Evolutionary conservation across 371 early-diverging fungal genomes (phyloP), one percentile per base, ranked within the genome.

Genomic region (Apophysomyces sp.): DNA sequence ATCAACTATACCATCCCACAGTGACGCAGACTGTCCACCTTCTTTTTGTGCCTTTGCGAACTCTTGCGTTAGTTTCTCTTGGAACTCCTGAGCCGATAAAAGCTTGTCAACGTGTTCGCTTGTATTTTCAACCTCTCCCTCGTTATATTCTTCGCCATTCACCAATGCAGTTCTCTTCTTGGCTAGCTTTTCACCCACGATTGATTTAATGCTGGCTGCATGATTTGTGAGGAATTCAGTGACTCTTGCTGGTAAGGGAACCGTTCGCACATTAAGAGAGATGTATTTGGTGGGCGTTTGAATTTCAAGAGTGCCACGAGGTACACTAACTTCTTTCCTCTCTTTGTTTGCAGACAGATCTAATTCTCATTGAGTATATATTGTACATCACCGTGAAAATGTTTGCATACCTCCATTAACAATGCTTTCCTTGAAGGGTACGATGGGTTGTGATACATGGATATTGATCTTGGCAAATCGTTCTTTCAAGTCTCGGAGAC

Each of bases 401-500:
- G 7, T 2, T n/a, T 57, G 30, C 21, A 63, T 58, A 68, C 68
- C 55, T 37, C 52, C 69, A 18, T 57, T 64, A 13, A 89, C 88
- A 55, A 98, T 89, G 2, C 94, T 93, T 76, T 99, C 99, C 37
- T 97, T 85, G 81, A 94, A 98, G n/a, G 98, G 98, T 0, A 99
- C 98, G 68, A 98, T 92, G 0, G 99, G 98, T 40, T 87, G 85
- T 7, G 96, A 95, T 9, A 90, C 97, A 59, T 92, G 92, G 60
- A 99, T 95, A 54, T 93, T 92, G 58, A 95, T 92, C 69, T 90
- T 91, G 1, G 98, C 96, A 75, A 92, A 98, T 15, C 94, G 83
- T 68, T 98, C 98, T 59, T 89, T 82, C 41, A 99, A 71, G 72
- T 99, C 99, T 31, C 91, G 92, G 58, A 99, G 73, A 67, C 98